These are phyloP conservation scores for Quercus lobata DNA, from an alignment of 331 rosid species.

Conservation along the genomic window DNA sequence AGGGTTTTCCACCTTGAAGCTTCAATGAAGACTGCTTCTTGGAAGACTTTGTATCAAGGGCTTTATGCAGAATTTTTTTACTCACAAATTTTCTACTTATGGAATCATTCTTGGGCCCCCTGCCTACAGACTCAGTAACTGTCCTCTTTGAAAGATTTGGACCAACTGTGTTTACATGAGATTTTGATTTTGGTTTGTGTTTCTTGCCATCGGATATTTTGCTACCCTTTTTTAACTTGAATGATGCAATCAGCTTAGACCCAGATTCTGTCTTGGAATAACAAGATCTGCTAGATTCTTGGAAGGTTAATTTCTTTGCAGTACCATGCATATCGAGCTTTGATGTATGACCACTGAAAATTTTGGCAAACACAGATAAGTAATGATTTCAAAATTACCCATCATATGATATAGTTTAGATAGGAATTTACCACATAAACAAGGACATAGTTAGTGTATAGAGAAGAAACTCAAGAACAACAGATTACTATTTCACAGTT, in stretches of 20 bases:
- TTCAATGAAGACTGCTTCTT: conserved; percentile 34
- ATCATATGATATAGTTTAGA: neutral
- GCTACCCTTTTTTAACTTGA: conserved; percentile 33
- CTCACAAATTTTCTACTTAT: conserved; percentile 30
- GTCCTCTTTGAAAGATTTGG: conserved; percentile 35
- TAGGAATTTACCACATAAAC: neutral
- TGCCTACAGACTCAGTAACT: conserved; percentile 27
- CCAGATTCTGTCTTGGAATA: conserved; percentile 35
- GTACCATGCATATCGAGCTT: conserved; percentile 50
- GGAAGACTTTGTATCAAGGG: conserved; percentile 29
- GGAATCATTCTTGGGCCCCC: conserved; percentile 27
- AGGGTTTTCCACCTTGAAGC: conserved; percentile 31
- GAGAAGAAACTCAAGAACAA: neutral
- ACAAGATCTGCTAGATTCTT: conserved; percentile 38
- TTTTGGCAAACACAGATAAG: conserved; percentile 8
- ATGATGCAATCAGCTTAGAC: conserved; percentile 30
- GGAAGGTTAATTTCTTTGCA: conserved; percentile 36
- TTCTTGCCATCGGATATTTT: conserved; percentile 35
- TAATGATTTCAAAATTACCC: neutral
- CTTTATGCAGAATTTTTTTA: conserved; percentile 23
- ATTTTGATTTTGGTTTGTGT: conserved; percentile 40
- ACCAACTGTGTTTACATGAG: conserved; percentile 23
- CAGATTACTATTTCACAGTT: neutral
- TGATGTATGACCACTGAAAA: conserved; percentile 31
- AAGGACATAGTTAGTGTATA: neutral